Evolutionary conservation across 345 rosid genomes (phyloP).

Genomic region (Atalantia buxifolia): DNA sequence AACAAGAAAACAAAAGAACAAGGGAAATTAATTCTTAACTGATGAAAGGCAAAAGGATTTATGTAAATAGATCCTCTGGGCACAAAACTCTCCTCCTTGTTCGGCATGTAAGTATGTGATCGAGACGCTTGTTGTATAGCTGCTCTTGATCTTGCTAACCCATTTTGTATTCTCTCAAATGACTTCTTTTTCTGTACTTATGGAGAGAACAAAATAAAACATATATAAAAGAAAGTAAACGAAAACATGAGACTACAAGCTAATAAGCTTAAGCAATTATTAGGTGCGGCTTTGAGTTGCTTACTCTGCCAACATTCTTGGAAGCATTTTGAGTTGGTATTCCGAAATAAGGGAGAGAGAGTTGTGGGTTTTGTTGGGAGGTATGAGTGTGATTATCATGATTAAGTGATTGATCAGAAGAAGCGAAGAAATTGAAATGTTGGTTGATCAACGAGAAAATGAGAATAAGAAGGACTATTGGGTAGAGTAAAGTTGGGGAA

Average conservation of each 20-base stretch:
- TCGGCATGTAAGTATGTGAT: conserved; percentile 22
- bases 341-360: not conserved
- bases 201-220: not conserved
- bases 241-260: not conserved
- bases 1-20: not conserved
- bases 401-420: conserved; percentile 13
- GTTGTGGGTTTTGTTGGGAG: not conserved
- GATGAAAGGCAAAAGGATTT: conserved; percentile 62
- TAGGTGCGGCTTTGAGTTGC: not conserved
- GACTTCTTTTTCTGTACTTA: conserved; percentile 20
- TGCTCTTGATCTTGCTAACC: conserved; percentile 59
- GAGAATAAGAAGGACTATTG: conserved; percentile 40
- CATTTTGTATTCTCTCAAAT: conserved; percentile 48
- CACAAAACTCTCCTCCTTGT: conserved; percentile 21
- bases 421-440: conserved; percentile 17
- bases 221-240: not conserved
- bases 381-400: not conserved
- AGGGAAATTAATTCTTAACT: conserved; percentile 42
- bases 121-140: conserved; percentile 48
- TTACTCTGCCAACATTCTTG: not conserved
- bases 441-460: conserved; percentile 41
- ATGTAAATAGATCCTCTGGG: conserved; percentile 54
- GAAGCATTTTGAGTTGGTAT: conserved; percentile 2
- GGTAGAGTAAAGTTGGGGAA: conserved; percentile 36
- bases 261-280: not conserved